Percentiles rank a stretch among this genome's conserved stretches.
phyloP scores from a whole-genome alignment of 768 basidiomycete genomes.

The Pisolithus sp. region DNA sequence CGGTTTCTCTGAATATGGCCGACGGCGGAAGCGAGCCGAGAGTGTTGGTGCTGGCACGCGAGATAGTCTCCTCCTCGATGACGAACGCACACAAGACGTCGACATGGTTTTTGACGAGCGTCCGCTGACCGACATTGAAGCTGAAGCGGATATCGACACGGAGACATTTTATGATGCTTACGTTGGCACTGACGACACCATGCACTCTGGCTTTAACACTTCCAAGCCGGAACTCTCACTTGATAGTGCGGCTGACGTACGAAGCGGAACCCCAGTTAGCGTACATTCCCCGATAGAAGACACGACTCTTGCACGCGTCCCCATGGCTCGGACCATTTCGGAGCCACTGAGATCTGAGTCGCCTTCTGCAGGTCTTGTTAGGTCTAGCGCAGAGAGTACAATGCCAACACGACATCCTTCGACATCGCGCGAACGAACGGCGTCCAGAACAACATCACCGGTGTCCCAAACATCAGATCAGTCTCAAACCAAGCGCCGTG shows the following conservation, averaged over 20 bases:
- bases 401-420: constrained; percentile 31
- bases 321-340: constrained; percentile 35
- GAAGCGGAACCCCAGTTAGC: constrained; percentile 40
- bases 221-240: constrained; percentile 16
- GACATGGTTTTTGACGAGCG: constrained; percentile 67
- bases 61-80: constrained; percentile 65
- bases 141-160: constrained; percentile 34
- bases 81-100: constrained; percentile 40
- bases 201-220: constrained; percentile 12
- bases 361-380: constrained; percentile 31
- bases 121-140: constrained; percentile 71
- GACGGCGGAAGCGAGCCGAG: constrained; percentile 54
- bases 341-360: constrained; percentile 41
- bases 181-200: constrained; percentile 8
- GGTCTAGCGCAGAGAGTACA: constrained; percentile 36
- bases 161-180: constrained; percentile 40
- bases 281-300: constrained; percentile 28
- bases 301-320: constrained; percentile 37
- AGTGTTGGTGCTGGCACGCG: constrained; percentile 53
- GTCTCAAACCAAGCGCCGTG: constrained; percentile 38
- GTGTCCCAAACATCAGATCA: constrained; percentile 22
- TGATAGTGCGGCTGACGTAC: constrained; percentile 21
- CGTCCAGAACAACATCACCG: constrained; percentile 25
- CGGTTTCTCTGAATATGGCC: constrained; percentile 17
- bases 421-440: constrained; percentile 15